phyloP scores from a whole-genome alignment of 208 protist species.

The Leishmania braziliensis region DNA sequence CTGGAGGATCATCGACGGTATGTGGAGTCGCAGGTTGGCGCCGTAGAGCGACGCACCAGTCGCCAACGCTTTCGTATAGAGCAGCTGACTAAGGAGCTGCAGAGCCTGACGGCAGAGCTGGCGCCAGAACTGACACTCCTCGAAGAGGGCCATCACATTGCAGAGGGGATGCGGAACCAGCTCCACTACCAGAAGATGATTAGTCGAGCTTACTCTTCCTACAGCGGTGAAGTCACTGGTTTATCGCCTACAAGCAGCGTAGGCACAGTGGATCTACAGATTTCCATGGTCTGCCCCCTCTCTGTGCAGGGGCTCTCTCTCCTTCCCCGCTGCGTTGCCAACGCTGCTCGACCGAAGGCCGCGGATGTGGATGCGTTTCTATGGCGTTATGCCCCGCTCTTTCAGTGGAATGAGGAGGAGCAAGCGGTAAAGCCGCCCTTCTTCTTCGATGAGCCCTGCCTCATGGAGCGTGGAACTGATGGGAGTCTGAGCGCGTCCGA shows the following conservation, averaged over 20 bases:
- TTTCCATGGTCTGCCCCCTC: conserved; percentile 1
- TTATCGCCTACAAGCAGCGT: neutral
- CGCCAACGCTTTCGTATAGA: conserved; percentile 19
- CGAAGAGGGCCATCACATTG: conserved; percentile 22
- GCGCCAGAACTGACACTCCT: conserved; percentile 8
- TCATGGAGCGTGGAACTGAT: conserved; percentile 40
- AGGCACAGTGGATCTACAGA: neutral
- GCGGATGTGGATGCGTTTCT: conserved; percentile 39
- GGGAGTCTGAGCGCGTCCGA: neutral
- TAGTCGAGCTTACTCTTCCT: neutral
- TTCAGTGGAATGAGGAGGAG: conserved; percentile 31
- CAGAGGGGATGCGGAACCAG: conserved; percentile 23
- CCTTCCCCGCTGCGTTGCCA: neutral
- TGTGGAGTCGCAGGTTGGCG: conserved; percentile 9
- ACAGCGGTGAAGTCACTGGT: neutral
- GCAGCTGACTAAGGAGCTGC: conserved; percentile 21
- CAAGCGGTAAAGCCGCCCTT: conserved; percentile 27
- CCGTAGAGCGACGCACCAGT: conserved; percentile 9
- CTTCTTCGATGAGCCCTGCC: conserved; percentile 72
- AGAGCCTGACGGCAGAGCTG: conserved; percentile 22
- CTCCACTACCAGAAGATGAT: conserved; percentile 35
- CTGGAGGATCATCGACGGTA: conserved; percentile 29
- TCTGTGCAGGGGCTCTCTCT: conserved; percentile 20
- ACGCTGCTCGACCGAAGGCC: neutral
- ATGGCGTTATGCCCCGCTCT: conserved; percentile 47